Evolutionary conservation across 177 flowering plant genomes (phyloP), one percentile per base, ranked within the genome.

Genomic region (Telopea speciosissima): DNA sequence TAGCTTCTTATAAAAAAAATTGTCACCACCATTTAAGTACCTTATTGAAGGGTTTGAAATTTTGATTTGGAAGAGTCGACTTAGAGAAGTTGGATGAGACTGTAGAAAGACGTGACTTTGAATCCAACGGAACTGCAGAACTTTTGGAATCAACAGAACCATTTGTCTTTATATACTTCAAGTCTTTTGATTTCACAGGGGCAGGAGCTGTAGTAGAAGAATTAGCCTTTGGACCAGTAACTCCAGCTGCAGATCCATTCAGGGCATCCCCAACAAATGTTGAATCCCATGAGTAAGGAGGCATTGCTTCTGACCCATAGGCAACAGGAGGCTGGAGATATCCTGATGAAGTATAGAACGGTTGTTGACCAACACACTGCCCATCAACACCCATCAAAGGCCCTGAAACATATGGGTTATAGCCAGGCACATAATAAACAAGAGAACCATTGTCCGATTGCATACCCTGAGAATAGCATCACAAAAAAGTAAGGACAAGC

Each of bases 381-480:
- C 82, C 85, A 75, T 84, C 84, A 70, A 71, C 80, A 68, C 82
- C 85, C 74, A 79, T 54, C 60, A 73, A 67, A 63, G 70, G 67
- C 65, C 86, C 88, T 42, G 80, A 42, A 36, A 76, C 70, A 73
- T 78, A 85, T 61, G 88, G 82, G 54, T 74, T 73, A 77, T 82
- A 84, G 60, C 84, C 85, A 69, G 85, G 85, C 74, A 76, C 14
- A 68, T 82, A 79, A 70, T 84, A 83, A n/a, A 73, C 72, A 65
- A 80, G 24, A 58, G 85, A 79, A 45, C 77, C 78, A 77, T 79
- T 79, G 42, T 78, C 81, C 59, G 84, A 74, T 61, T 77, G 87
- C 31, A 81, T 24, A 61, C 85, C 90, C 88, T 86, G 85, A 70
- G 76, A 63, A 6, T 66, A 44, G 22, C 49, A 75, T 22, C 52